phyloP scores from a whole-genome alignment of 352 stramenopile genomes.

The Phytophthora lateralis region DNA sequence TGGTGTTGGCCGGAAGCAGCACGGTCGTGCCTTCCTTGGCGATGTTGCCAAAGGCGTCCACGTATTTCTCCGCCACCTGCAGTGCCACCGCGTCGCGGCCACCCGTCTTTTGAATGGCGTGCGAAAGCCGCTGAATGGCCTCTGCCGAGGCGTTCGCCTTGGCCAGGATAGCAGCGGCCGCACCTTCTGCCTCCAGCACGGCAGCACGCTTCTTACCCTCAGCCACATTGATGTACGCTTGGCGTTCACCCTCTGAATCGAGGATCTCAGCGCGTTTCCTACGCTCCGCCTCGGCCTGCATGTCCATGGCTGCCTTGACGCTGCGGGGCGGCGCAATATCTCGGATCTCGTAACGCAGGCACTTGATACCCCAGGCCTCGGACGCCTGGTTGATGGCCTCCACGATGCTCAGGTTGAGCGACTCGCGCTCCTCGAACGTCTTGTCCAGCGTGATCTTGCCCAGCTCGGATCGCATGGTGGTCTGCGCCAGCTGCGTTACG shows the following conservation, averaged over 20 bases:
- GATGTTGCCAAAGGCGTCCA: constrained; percentile 91
- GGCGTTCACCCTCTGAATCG: constrained; percentile 89
- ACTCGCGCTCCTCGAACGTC: constrained; percentile 93
- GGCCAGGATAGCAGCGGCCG: constrained; percentile 83
- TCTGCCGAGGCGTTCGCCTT: constrained; percentile 83
- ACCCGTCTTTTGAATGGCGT: constrained; percentile 67
- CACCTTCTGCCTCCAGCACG: constrained; percentile 84
- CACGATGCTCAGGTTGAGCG: constrained; percentile 91
- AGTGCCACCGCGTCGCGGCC: constrained; percentile 85
- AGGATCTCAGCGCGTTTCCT: constrained; percentile 92
- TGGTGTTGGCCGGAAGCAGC: constrained; percentile 78
- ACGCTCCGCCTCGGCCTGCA: constrained; percentile 92
- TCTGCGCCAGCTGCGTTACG: constrained; percentile 90
- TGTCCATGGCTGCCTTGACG: constrained; percentile 92
- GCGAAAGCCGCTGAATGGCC: constrained; percentile 78
- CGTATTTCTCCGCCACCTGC: constrained; percentile 92
- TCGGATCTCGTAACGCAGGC: constrained; percentile 91
- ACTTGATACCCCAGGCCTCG: constrained; percentile 90
- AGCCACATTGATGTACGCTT: constrained; percentile 91
- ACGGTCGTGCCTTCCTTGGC: constrained; percentile 91
- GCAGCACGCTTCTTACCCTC: constrained; percentile 91
- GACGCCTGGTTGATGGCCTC: constrained; percentile 92
- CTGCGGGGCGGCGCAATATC: constrained; percentile 88
- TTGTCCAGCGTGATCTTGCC: constrained; percentile 94
- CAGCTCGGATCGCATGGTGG: constrained; percentile 92